Conservation (phyloP, 2,329 filamentous ascomycete genomes). For the Aureobasidium musti region DNA sequence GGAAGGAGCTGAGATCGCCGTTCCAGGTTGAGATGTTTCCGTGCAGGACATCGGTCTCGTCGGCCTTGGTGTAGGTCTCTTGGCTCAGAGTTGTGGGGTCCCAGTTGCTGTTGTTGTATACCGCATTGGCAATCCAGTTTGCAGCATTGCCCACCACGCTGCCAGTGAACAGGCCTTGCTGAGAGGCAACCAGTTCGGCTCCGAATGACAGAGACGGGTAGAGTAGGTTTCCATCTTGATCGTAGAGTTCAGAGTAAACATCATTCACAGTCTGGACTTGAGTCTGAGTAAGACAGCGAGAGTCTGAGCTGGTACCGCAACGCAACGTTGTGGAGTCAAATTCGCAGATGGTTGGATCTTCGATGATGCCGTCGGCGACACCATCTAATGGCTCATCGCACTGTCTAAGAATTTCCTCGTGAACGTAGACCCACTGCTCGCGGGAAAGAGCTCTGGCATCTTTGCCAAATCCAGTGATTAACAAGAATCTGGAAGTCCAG, state of each 20-base stretch:
- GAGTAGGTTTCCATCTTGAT: conserved; percentile 49
- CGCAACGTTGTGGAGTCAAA: conserved; percentile 46
- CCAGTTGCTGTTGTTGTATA: conserved; percentile 52
- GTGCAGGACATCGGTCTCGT: conserved; percentile 44
- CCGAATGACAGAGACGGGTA: conserved; percentile 56
- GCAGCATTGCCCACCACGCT: conserved; percentile 49
- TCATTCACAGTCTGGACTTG: conserved; percentile 51
- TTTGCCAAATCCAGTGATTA: conserved; percentile 45
- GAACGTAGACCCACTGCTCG: conserved; percentile 48
- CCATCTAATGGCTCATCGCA: conserved; percentile 56
- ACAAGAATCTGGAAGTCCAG: conserved; percentile 49
- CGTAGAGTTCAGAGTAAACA: conserved; percentile 48
- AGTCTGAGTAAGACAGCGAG: conserved; percentile 47
- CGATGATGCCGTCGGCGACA: conserved; percentile 52
- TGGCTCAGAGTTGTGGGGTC: conserved; percentile 45
- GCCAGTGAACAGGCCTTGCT: conserved; percentile 42
- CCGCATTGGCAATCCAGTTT: conserved; percentile 55
- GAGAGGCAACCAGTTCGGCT: conserved; percentile 42
- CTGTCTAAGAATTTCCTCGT: conserved; percentile 50
- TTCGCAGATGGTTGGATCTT: conserved; percentile 49
- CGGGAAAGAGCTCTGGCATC: conserved; percentile 47
- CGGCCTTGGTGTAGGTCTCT: conserved; percentile 46
- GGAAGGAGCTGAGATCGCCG: conserved; percentile 46
- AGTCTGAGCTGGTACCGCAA: conserved; percentile 43
- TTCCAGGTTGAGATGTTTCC: conserved; percentile 46